Evolutionary conservation across 192 early-diverging fungal species (phyloP), one percentile per base, ranked within the genome.

Genomic region (Coemansia sp.): DNA sequence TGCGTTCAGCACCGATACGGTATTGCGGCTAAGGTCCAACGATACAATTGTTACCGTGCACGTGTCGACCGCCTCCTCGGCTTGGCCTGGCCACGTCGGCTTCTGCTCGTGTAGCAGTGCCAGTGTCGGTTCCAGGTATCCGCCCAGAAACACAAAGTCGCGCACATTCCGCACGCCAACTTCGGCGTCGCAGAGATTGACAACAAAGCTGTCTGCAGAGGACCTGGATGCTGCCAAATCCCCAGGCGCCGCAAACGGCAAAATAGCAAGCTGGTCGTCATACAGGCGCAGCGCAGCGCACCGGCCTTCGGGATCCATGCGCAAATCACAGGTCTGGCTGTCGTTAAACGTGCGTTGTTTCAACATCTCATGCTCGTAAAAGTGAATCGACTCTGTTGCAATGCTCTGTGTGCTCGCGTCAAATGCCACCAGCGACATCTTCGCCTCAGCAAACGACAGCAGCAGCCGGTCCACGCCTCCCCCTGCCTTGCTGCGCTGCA

Each of bases 381-480:
- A 95, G 77, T 98, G 97, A 18, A 98, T 88, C 9, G 95, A 97
- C 21, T 97, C 91, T 3, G 97, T 98, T 1, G 90, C 85, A 54
- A 97, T 81, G 29, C 80, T 76, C 53, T 93, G 85, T 7, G 84
- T 85, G 32, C 84, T 80, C 4, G 76, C 81, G 14, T 90, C 90
- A 72, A 86, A 98, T 55, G 94, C 90, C 24, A 98, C 71, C 42
- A 98, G 64, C 21, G 93, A 91, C 90, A 98, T 92, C 89, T 97
- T 82, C 19, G 64, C 67, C 44, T 82, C 80, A 7, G 64, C 52
- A 48, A 82, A 82, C 12, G 67, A 67, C 32, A 78, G 42, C 23
- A 82, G 44, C 40, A 82, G 67, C 21, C 63, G 54, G 48, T 80
- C 77, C 1, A 58, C 60, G 19, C 58, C 63, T 5, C 19, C 35